phyloP scores from a whole-genome alignment of 805 yeast genomes.

The Candida tibetensis region DNA sequence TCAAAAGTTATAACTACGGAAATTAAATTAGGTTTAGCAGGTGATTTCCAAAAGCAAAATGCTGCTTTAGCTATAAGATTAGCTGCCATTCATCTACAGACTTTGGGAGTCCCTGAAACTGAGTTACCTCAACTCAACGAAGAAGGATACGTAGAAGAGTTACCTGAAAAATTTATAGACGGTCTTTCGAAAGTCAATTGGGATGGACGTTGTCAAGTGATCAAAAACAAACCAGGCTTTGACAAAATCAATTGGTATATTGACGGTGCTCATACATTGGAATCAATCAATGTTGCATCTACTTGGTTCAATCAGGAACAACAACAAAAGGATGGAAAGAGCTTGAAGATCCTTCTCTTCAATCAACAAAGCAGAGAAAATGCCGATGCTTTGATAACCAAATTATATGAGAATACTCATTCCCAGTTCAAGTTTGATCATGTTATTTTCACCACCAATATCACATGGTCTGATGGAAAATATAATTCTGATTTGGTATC shows the following conservation, averaged over 20 bases:
- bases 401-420: constrained; percentile 40
- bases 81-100: constrained; percentile 56
- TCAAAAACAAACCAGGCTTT: constrained; percentile 42
- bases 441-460: constrained; percentile 84
- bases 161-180: constrained; percentile 48
- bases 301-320: constrained; percentile 59
- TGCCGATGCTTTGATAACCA: constrained; percentile 59
- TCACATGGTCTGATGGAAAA: constrained; percentile 81
- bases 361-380: constrained; percentile 92
- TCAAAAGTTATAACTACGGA: constrained; percentile 35
- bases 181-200: constrained; percentile 74
- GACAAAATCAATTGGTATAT: constrained; percentile 67
- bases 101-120: constrained; percentile 39
- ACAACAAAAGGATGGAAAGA: constrained; percentile 18
- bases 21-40: constrained; percentile 69
- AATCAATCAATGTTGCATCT: constrained; percentile 79
- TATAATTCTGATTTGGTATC: constrained; percentile 84
- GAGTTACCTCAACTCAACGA: constrained; percentile 23
- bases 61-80: constrained; percentile 85
- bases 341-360: constrained; percentile 60
- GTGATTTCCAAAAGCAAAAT: constrained; percentile 78
- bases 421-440: constrained; percentile 58
- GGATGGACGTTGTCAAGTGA: constrained; percentile 95
- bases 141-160: constrained; percentile 16
- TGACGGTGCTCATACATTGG: constrained; percentile 96